Conservation (phyloP, 306 rosid genomes). For the Pyrus communis region DNA sequence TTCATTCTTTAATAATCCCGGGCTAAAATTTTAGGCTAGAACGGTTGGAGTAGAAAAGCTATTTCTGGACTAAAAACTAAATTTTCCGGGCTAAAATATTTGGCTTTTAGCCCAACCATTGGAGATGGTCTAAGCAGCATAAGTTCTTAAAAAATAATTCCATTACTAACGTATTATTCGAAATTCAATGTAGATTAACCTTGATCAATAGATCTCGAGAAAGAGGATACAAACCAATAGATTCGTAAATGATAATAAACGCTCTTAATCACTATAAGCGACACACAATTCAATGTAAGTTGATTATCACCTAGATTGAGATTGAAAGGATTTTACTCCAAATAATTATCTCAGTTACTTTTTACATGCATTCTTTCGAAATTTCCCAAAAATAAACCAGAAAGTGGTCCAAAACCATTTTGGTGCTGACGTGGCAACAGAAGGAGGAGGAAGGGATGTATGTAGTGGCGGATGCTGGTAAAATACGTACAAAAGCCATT, state of each 20-base stretch:
- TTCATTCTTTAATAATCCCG: too few species aligned
- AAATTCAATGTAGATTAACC: neutral
- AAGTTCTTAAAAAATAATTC: neutral
- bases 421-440: neutral
- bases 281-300: neutral
- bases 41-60: too few species aligned
- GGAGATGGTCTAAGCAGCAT: too few species aligned
- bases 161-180: neutral
- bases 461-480: neutral
- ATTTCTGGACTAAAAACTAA: too few species aligned
- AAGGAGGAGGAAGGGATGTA: neutral
- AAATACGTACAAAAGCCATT: conserved; percentile 20
- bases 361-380: neutral
- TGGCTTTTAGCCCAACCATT: too few species aligned
- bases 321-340: neutral
- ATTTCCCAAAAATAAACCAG: neutral
- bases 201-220: neutral
- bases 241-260: neutral
- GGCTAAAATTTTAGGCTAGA: too few species aligned
- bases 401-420: neutral
- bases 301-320: neutral
- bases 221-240: rapidly evolving
- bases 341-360: neutral
- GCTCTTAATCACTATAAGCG: neutral
- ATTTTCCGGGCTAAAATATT: too few species aligned